Conservation (phyloP, 495 filamentous ascomycete genomes). For the Acidomyces sp. region DNA sequence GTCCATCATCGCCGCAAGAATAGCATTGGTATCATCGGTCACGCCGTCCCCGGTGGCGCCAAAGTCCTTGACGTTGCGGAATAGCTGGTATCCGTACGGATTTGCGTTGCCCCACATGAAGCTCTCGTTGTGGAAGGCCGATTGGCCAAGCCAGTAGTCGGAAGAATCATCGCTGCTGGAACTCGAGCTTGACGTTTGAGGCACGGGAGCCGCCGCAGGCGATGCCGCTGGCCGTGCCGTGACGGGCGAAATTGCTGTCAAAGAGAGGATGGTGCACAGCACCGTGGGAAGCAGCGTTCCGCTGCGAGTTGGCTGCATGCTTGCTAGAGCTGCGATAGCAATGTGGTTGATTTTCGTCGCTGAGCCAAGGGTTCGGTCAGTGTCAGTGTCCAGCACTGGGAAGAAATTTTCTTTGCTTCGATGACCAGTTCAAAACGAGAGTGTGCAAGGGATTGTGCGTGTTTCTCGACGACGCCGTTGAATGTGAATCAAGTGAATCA, state of each 20-base stretch:
- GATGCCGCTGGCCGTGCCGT: too few relatives aligned
- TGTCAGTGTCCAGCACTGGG: slow-evolving; percentile 20
- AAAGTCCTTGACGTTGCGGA: slow-evolving; percentile 37
- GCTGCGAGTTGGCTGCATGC: slow-evolving; percentile 14
- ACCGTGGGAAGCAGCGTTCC: slow-evolving; percentile 9
- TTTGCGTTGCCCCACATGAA: slow-evolving; percentile 45
- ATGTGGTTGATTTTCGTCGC: slow-evolving; percentile 3
- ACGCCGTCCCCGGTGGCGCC: slow-evolving; percentile 34
- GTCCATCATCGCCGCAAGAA: slow-evolving; percentile 37
- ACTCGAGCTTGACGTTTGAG: not conserved
- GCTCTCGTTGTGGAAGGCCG: slow-evolving; percentile 55
- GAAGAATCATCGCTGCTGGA: slow-evolving; percentile 18
- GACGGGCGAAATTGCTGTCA: slow-evolving; percentile 2
- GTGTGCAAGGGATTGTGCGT: not conserved
- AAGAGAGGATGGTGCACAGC: slow-evolving; percentile 17
- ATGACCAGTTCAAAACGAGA: not conserved
- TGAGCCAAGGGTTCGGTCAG: slow-evolving; percentile 6
- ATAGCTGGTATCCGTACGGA: slow-evolving; percentile 27
- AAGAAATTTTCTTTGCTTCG: not conserved
- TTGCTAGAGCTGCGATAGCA: slow-evolving; percentile 6
- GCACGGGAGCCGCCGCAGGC: slow-evolving; percentile 4
- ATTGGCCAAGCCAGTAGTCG: slow-evolving; percentile 57
- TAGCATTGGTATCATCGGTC: slow-evolving; percentile 42
- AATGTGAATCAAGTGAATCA: too few relatives aligned
- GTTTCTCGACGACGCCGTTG: slow-evolving; percentile 1